Evolutionary conservation across 805 yeast species (phyloP).

Genomic region (Ogataea ramenticola): DNA sequence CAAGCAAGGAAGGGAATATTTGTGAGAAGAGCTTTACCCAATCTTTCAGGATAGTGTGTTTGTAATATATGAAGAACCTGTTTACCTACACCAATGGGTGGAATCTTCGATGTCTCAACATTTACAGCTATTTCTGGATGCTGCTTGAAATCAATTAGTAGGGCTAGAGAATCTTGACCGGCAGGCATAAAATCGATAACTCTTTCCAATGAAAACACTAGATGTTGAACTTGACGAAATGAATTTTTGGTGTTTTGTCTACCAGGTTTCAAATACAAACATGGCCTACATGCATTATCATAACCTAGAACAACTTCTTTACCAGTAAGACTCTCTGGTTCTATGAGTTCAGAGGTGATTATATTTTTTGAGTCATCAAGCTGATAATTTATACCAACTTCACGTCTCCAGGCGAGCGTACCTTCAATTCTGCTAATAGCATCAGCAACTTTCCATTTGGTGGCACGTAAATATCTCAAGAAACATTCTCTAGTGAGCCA

Average conservation of each 20-base stretch:
- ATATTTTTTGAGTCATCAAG: constrained; percentile 39
- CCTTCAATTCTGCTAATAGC: constrained; percentile 69
- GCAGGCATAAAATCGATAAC: constrained; percentile 93
- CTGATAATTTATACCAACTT: constrained; percentile 60
- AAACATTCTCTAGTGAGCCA: constrained; percentile 94
- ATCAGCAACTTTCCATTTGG: constrained; percentile 75
- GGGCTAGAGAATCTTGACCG: constrained; percentile 90
- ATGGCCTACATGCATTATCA: constrained; percentile 87
- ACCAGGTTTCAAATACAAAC: constrained; percentile 87
- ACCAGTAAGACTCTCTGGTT: constrained; percentile 80
- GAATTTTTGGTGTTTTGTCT: constrained; percentile 91
- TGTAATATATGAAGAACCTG: constrained; percentile 91
- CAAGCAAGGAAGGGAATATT: constrained; percentile 93
- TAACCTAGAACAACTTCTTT: constrained; percentile 88
- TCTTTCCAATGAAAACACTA: constrained; percentile 87
- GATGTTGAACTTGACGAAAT: constrained; percentile 89
- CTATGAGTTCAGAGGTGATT: constrained; percentile 46
- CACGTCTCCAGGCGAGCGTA: constrained; percentile 89
- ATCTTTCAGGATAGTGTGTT: constrained; percentile 95
- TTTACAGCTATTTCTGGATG: constrained; percentile 48
- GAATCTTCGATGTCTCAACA: constrained; percentile 61
- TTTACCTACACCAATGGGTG: constrained; percentile 83
- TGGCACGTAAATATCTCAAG: constrained; percentile 83
- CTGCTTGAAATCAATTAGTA: constrained; percentile 86
- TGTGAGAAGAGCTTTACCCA: constrained; percentile 86